Percentiles rank a stretch among this genome's conserved stretches.
Evolutionary conservation across 331 rosid species (phyloP).

Genomic region (Cydonia oblonga): DNA sequence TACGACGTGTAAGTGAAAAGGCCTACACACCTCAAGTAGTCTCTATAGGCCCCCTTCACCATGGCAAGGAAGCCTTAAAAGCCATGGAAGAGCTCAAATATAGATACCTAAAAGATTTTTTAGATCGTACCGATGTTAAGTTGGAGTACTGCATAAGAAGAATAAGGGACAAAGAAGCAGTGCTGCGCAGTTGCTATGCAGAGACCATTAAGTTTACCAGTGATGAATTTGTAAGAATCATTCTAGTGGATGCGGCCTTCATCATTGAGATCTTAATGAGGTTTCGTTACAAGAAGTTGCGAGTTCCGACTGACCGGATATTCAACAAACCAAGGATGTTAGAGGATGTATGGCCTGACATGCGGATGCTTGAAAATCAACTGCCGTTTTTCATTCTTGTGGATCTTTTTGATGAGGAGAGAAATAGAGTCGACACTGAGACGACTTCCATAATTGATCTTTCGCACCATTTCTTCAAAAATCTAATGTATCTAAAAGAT

Average conservation of each 20-base stretch:
- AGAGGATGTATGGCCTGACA: not conserved
- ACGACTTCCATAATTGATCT: not conserved
- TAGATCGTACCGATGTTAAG: not conserved
- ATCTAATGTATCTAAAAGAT: not conserved
- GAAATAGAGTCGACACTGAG: not conserved
- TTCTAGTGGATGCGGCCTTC: constrained; percentile 26
- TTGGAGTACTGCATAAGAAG: not conserved
- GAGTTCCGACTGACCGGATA: constrained; percentile 7
- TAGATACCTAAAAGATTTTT: constrained; percentile 10
- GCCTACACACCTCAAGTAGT: constrained; percentile 19
- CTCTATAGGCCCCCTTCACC: constrained; percentile 32
- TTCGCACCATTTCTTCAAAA: not conserved
- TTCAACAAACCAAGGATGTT: constrained; percentile 11
- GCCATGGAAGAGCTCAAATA: constrained; percentile 22
- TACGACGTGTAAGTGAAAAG: constrained; percentile 8
- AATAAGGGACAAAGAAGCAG: not conserved
- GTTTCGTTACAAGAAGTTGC: not conserved
- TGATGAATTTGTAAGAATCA: constrained; percentile 16
- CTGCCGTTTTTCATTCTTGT: constrained; percentile 28
- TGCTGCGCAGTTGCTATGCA: constrained; percentile 14
- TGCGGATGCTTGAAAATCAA: constrained; percentile 31
- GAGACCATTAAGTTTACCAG: constrained; percentile 6
- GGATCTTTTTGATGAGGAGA: not conserved
- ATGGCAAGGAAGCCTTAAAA: not conserved
- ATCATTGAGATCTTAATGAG: constrained; percentile 18